Base-by-base conservation (phyloP, 169 alveolate genomes). In the Cryptosporidium viatorum region DNA sequence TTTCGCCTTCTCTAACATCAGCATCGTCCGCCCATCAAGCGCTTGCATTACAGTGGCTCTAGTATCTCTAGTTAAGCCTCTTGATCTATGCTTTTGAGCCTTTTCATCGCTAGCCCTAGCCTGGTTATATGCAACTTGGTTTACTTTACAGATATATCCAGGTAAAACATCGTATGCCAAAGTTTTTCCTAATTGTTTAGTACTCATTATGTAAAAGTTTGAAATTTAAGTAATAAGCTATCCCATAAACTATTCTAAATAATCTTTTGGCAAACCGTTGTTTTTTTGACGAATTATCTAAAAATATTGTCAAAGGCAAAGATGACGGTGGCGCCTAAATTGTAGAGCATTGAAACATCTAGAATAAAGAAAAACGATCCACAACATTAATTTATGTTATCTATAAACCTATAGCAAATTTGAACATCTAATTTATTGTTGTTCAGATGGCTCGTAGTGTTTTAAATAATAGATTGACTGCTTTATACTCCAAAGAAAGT, bases 1-100 rank as follows among this genome's bases (percentile, higher is more conserved):
- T 51, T 94, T 93, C 91, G 97, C 91, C 91, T 96, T 98, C 71
- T 95, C 95, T 26, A 98, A 93, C 69, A 98, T 92, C 21, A 94
- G 92, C 51, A 96, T 93, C 18, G 99, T 98, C 69, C 99, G 95
- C 26, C 97, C 96, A 91, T 99, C 99, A 62, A 99, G 93, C 16
- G 97, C 99, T 91, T 97, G 97, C 71, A 97, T 99, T 12, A 97
- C 97, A 3, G 99, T 98, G 14, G 98, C 98, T 69, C 99, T 89
- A 60, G 97, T 98, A 74, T 97, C 98, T 91, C 97, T 96, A 37
- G 98, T 96, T 58, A 96, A 71, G 9, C 98, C 98, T 92, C 92
- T 86, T 69, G 60, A 37, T 45, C 89, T 59, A 67, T 80, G 89
- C 33, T 50, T 80, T 33, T 80, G 89, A 37, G 80, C 89, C 33